These are phyloP conservation scores for Punica granatum DNA, from an alignment of 345 rosid genomes.

Conservation along the genomic window DNA sequence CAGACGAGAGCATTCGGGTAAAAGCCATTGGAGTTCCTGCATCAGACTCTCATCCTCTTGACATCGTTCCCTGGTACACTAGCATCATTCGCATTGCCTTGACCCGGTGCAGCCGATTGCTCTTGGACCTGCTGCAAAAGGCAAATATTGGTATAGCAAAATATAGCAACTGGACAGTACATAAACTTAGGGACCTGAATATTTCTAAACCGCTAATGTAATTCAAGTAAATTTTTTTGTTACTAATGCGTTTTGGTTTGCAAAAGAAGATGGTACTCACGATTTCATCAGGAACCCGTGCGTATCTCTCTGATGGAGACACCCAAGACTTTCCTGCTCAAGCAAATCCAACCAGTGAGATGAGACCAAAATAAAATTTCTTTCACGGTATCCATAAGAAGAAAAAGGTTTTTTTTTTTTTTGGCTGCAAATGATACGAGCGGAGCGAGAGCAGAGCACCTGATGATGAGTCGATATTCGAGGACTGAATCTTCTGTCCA, in stretches of 20 bases:
- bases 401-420: too few relatives aligned
- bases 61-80: slow-evolving; percentile 7
- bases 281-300: slow-evolving; percentile 83
- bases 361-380: too few relatives aligned
- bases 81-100: not conserved
- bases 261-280: slow-evolving; percentile 30
- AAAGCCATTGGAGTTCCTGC: not conserved
- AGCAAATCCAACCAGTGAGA: not conserved
- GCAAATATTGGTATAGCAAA: not conserved
- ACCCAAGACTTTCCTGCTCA: slow-evolving; percentile 83
- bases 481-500: slow-evolving; percentile 63
- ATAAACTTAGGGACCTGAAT: too few relatives aligned
- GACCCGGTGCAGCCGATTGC: not conserved
- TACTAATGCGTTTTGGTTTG: not conserved
- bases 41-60: slow-evolving; percentile 10
- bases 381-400: not conserved
- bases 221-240: too few relatives aligned
- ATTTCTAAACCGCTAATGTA: too few relatives aligned
- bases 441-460: slow-evolving; percentile 29
- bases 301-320: slow-evolving; percentile 82
- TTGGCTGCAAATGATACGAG: too few relatives aligned
- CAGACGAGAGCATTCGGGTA: too few relatives aligned
- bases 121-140: not conserved
- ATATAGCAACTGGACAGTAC: too few relatives aligned
- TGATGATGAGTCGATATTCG: slow-evolving; percentile 53